phyloP scores from a whole-genome alignment of 768 basidiomycete species.

The Leucogyrophana mollusca region DNA sequence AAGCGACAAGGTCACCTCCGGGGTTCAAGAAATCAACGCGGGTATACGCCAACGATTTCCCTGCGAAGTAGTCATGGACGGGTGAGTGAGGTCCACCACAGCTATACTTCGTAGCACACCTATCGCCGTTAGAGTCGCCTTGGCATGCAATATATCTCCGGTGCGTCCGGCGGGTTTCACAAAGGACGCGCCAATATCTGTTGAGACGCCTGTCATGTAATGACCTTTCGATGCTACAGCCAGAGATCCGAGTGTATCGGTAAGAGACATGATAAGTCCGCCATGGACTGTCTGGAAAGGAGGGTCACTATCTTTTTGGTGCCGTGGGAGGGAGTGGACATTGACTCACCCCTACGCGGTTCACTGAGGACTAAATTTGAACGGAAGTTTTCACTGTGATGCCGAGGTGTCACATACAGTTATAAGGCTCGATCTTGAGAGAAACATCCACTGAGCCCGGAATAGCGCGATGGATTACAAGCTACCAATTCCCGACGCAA shows the following conservation, averaged over 20 bases:
- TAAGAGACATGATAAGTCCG: conserved; percentile 77
- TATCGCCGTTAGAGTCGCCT: conserved; percentile 65
- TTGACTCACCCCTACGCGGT: conserved; percentile 78
- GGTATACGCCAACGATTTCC: conserved; percentile 79
- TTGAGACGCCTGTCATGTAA: conserved; percentile 86
- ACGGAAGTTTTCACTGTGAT: background rate
- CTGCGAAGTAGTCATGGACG: conserved; percentile 43
- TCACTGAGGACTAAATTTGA: conserved; percentile 50
- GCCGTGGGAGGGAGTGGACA: background rate
- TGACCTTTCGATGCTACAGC: conserved; percentile 82
- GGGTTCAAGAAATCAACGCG: conserved; percentile 71
- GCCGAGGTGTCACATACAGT: conserved; percentile 45
- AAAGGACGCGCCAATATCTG: conserved; percentile 78
- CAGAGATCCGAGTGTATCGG: conserved; percentile 82
- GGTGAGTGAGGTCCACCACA: background rate
- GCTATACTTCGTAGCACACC: conserved; percentile 39
- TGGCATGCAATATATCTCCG: conserved; percentile 66
- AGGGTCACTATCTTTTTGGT: conserved; percentile 2
- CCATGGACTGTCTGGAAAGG: conserved; percentile 61
- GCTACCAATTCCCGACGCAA: conserved; percentile 36
- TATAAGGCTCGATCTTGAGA: conserved; percentile 71
- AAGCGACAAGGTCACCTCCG: conserved; percentile 71
- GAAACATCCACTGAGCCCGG: conserved; percentile 73
- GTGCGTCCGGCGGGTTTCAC: conserved; percentile 71
- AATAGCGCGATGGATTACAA: conserved; percentile 60